Conservation (phyloP, 2,329 filamentous ascomycete genomes). For the Verticillium nubilum region DNA sequence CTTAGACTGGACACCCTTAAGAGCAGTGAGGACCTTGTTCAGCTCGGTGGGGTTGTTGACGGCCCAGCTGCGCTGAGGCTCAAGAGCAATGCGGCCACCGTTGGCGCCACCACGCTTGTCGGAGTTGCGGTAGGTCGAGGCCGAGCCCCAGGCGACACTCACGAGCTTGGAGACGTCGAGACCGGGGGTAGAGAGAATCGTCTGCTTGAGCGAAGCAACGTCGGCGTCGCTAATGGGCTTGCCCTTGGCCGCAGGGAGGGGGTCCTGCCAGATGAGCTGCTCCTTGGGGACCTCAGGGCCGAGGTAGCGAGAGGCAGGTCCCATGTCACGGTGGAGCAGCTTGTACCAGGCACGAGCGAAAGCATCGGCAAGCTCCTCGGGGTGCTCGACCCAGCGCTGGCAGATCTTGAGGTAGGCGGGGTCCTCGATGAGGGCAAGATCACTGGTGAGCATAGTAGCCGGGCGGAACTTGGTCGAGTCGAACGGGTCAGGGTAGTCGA, state of each 20-base stretch:
- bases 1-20: slow-evolving; percentile 60
- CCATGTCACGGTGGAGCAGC: slow-evolving; percentile 75
- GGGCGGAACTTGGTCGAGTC: slow-evolving; percentile 66
- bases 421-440: slow-evolving; percentile 67
- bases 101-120: slow-evolving; percentile 83
- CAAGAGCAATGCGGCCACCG: slow-evolving; percentile 69
- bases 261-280: slow-evolving; percentile 70
- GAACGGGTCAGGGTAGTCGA: slow-evolving; percentile 65
- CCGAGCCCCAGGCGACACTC: slow-evolving; percentile 63
- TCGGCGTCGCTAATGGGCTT: slow-evolving; percentile 56
- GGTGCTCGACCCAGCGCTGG: slow-evolving; percentile 62
- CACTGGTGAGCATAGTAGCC: slow-evolving; percentile 70
- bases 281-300: slow-evolving; percentile 70
- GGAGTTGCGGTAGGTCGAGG: slow-evolving; percentile 65
- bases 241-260: slow-evolving; percentile 54
- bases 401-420: slow-evolving; percentile 71
- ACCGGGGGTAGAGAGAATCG: slow-evolving; percentile 53
- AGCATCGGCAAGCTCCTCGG: slow-evolving; percentile 61
- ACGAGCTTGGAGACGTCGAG: slow-evolving; percentile 57
- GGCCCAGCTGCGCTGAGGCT: slow-evolving; percentile 66
- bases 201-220: slow-evolving; percentile 58
- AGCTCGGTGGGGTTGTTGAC: slow-evolving; percentile 69
- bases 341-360: slow-evolving; percentile 79
- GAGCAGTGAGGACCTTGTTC: slow-evolving; percentile 50
- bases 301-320: slow-evolving; percentile 63